phyloP scores from a whole-genome alignment of 768 basidiomycete genomes.

The Mycena vulgaris region DNA sequence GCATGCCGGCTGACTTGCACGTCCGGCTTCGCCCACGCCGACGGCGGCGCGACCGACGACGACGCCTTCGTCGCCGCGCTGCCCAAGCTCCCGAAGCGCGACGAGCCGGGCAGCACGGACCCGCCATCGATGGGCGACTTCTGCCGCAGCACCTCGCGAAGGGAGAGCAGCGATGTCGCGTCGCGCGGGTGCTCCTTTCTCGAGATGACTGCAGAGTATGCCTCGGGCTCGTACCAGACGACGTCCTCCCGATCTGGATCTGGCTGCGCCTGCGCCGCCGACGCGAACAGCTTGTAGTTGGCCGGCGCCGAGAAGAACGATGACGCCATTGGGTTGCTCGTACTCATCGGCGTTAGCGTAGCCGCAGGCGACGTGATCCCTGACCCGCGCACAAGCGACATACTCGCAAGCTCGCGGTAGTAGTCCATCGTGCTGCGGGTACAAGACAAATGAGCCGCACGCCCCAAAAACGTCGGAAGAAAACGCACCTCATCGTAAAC shows the following conservation, averaged over 20 bases:
- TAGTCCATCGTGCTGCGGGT: conserved; percentile 77
- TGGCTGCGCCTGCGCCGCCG: conserved; percentile 56
- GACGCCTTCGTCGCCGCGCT: conserved; percentile 39
- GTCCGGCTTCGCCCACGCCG: conserved; percentile 71
- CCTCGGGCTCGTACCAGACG: conserved; percentile 74
- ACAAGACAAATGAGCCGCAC: conserved; percentile 26
- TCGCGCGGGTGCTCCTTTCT: conserved; percentile 78
- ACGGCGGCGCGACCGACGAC: conserved; percentile 50
- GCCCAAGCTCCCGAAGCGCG: conserved; percentile 39
- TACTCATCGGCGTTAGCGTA: conserved; percentile 40
- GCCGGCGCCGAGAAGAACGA: conserved; percentile 66
- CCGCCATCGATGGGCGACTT: conserved; percentile 58
- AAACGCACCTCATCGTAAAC: conserved; percentile 74
- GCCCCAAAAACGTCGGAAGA: conserved; percentile 11
- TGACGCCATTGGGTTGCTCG: conserved; percentile 51
- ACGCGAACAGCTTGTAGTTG: conserved; percentile 66
- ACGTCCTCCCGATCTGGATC: conserved; percentile 75
- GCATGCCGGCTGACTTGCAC: conserved; percentile 67
- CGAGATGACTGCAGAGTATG: conserved; percentile 71
- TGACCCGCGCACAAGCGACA: conserved; percentile 50
- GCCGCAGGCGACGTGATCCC: conserved; percentile 41
- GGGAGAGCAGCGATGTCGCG: conserved; percentile 66
- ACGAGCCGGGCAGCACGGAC: conserved; percentile 22
- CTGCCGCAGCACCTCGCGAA: conserved; percentile 75
- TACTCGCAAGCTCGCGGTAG: conserved; percentile 60